A percentile compares a stretch with the other conserved stretches of the same genome.
phyloP scores from a whole-genome alignment of 1,139 yeast genomes.

The Taphrina deformans region DNA sequence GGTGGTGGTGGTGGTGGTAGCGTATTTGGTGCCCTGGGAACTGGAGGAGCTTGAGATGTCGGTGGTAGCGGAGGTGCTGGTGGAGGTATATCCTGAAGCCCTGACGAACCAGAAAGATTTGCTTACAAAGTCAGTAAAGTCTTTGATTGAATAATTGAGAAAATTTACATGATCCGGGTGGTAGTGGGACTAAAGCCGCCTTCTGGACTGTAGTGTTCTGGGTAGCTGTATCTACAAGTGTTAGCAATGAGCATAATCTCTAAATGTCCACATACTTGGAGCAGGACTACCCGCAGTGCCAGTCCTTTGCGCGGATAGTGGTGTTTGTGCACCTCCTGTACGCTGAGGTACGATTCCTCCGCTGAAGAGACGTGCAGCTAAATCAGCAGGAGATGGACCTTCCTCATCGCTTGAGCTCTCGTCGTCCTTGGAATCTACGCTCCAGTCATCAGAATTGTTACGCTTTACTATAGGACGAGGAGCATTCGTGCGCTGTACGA shows the following conservation, averaged over 20 bases:
- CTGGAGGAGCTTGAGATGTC: conserved; percentile 30
- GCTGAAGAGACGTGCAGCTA: conserved; percentile 25
- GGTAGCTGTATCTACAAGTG: conserved; percentile 39
- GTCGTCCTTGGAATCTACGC: conserved; percentile 17
- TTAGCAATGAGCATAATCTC: not conserved
- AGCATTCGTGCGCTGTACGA: conserved; percentile 18
- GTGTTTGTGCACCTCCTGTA: conserved; percentile 26
- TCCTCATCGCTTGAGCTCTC: conserved; percentile 29
- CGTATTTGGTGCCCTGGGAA: conserved; percentile 31
- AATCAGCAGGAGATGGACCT: conserved; percentile 32
- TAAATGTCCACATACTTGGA: conserved; percentile 42
- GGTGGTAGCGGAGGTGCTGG: conserved; percentile 39
- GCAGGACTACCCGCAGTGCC: conserved; percentile 46
- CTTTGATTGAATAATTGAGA: no score
- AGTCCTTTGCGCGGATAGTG: conserved; percentile 20
- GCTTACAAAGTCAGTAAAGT: not conserved
- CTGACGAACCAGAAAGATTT: not conserved
- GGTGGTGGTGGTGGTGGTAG: conserved; percentile 43
- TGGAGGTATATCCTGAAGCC: conserved; percentile 36
- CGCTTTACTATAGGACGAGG: conserved; percentile 14
- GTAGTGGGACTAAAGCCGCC: conserved; percentile 2
- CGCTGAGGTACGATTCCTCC: conserved; percentile 29
- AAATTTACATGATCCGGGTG: conserved; percentile 5
- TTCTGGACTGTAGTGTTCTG: conserved; percentile 31
- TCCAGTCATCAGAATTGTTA: conserved; percentile 25